Conservation (phyloP, 2,329 filamentous ascomycete species). For the Ophiostoma pallidulum region DNA sequence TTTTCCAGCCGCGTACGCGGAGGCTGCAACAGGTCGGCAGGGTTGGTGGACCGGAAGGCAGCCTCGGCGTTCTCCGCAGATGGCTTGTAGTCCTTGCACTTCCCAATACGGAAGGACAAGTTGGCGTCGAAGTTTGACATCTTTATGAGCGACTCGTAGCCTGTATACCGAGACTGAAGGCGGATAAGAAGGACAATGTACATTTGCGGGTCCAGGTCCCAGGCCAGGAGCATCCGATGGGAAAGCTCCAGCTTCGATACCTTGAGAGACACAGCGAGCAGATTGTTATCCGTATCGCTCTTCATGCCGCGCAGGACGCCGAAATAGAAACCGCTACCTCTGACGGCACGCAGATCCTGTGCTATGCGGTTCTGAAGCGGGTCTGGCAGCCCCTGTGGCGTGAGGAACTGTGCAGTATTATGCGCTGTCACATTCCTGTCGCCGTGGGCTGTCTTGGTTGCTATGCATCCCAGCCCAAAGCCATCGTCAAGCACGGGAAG, state of each 20-base stretch:
- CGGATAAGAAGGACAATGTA: slow-evolving; percentile 67
- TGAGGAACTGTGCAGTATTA: not conserved
- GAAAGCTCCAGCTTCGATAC: slow-evolving; percentile 63
- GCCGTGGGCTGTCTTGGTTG: no score
- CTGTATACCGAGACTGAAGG: slow-evolving; percentile 50
- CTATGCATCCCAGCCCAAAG: no score
- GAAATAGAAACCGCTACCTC: slow-evolving; percentile 59
- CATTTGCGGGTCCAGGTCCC: slow-evolving; percentile 57
- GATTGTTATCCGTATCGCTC: slow-evolving; percentile 30
- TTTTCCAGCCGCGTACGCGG: no score
- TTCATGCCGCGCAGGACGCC: slow-evolving; percentile 47
- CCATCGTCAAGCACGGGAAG: no score
- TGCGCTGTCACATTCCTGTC: slow-evolving; percentile 24
- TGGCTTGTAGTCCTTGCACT: slow-evolving; percentile 66
- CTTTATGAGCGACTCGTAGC: slow-evolving; percentile 43
- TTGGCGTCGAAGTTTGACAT: slow-evolving; percentile 12
- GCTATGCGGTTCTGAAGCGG: slow-evolving; percentile 29
- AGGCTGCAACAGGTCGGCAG: no score
- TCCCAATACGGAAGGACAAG: slow-evolving; percentile 56
- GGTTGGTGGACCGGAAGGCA: slow-evolving; percentile 23
- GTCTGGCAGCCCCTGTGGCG: not conserved
- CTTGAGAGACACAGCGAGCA: slow-evolving; percentile 59
- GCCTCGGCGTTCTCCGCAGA: slow-evolving; percentile 32
- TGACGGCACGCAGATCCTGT: slow-evolving; percentile 51
- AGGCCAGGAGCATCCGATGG: slow-evolving; percentile 65